Evolutionary conservation across 257 asterid genomes (phyloP).

Genomic region (Datura wrightii): DNA sequence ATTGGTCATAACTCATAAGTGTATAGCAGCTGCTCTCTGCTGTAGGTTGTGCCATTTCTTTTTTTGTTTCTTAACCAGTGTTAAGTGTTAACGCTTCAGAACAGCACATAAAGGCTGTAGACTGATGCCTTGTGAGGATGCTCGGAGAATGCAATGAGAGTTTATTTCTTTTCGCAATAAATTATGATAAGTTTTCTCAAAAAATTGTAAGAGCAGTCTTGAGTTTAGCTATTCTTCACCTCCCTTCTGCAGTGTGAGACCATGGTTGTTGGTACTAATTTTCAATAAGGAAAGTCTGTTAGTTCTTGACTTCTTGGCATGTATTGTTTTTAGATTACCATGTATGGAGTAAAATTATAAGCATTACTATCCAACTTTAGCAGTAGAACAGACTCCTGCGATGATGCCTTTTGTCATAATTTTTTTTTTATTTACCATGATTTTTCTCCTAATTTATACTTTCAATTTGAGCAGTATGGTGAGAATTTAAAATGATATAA

Average conservation of each 20-base stretch:
- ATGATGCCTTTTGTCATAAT: not conserved
- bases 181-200: not conserved
- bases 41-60: not conserved
- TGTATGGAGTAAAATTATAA: not conserved
- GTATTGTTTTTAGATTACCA: not conserved
- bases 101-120: not conserved
- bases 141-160: not conserved
- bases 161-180: not conserved
- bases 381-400: not conserved
- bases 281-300: not conserved
- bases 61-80: slow-evolving; percentile 1
- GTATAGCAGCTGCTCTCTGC: not conserved
- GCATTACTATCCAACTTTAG: slow-evolving; percentile 1
- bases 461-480: not conserved
- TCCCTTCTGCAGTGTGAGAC: not conserved
- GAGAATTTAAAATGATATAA: not conserved
- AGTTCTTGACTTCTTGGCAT: not conserved
- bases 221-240: not conserved
- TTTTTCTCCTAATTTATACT: not conserved
- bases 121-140: slow-evolving; percentile 20
- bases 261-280: slow-evolving; percentile 2
- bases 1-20: not conserved
- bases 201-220: not conserved
- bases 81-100: not conserved
- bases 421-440: slow-evolving; percentile 5